phyloP scores from a whole-genome alignment of 2,329 filamentous ascomycete species.

The Colletotrichum filicis region DNA sequence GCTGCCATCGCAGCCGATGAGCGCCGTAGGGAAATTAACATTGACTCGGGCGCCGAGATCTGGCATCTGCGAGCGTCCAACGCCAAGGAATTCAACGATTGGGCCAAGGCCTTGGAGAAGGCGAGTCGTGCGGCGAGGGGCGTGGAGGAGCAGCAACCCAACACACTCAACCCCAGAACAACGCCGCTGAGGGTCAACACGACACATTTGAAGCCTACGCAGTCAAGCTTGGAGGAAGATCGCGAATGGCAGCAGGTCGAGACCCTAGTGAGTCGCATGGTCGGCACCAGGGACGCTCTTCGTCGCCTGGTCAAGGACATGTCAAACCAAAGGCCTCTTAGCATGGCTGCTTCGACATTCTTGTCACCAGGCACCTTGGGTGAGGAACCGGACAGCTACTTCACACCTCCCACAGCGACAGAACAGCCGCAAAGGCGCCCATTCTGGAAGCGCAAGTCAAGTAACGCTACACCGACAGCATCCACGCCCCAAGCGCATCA shows the following conservation, averaged over 20 bases:
- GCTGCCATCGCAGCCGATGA: constrained; percentile 93
- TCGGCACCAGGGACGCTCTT: constrained; percentile 88
- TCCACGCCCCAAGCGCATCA: constrained; percentile 51
- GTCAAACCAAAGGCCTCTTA: constrained; percentile 68
- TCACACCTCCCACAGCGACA: constrained; percentile 46
- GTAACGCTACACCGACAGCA: constrained; percentile 64
- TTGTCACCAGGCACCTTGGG: constrained; percentile 46
- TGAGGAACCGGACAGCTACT: constrained; percentile 68
- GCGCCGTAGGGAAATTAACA: constrained; percentile 88
- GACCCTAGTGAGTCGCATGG: constrained; percentile 84
- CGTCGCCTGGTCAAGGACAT: constrained; percentile 88
- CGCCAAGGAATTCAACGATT: constrained; percentile 85
- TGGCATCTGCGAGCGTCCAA: constrained; percentile 93
- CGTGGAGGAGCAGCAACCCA: constrained; percentile 44
- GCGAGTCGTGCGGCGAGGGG: constrained; percentile 76
- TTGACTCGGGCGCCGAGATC: constrained; percentile 95
- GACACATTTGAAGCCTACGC: constrained; percentile 40
- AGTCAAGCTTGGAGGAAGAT: constrained; percentile 68
- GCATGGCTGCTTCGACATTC: constrained; percentile 47
- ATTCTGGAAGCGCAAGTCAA: constrained; percentile 94
- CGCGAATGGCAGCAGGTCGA: constrained; percentile 90
- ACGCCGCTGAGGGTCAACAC: constrained; percentile 43
- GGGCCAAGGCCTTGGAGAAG: constrained; percentile 86
- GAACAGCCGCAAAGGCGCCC: constrained; percentile 67
- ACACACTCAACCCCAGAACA: constrained; percentile 32